phyloP scores from a whole-genome alignment of 192 early-diverging fungal species.

The Coemansia aciculifera region DNA sequence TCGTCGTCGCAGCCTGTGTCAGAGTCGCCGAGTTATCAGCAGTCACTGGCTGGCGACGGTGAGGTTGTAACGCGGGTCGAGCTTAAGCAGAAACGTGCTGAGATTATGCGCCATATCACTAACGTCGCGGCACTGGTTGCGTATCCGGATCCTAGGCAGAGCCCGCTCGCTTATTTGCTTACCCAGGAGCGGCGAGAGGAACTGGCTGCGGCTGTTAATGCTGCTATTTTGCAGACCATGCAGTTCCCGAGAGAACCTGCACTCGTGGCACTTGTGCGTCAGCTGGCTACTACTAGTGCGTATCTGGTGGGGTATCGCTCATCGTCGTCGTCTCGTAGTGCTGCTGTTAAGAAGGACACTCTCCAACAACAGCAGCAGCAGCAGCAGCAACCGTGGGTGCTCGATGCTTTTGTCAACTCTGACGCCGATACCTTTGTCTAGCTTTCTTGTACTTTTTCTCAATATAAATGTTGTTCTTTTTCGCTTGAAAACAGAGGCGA shows the following conservation, averaged over 20 bases:
- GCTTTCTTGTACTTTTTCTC: constrained; percentile 4
- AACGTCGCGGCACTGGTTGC: constrained; percentile 44
- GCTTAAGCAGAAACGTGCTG: constrained; percentile 32
- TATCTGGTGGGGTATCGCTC: constrained; percentile 36
- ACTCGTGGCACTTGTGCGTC: constrained; percentile 35
- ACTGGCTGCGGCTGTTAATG: constrained; percentile 34
- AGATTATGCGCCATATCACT: constrained; percentile 49
- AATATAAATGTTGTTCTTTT: too few species aligned
- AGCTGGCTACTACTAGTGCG: constrained; percentile 42
- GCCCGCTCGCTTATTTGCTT: constrained; percentile 35
- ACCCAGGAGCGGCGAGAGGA: constrained; percentile 29
- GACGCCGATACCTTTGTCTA: constrained; percentile 19
- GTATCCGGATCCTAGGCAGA: constrained; percentile 38
- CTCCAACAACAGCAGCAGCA: background rate
- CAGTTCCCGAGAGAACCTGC: constrained; percentile 38
- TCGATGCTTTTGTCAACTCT: constrained; percentile 47
- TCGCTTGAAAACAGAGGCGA: too few species aligned
- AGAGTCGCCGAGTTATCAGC: too few species aligned
- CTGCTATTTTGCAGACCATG: constrained; percentile 33
- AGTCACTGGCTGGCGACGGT: background rate
- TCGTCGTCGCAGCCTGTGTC: background rate
- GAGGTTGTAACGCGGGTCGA: constrained; percentile 34
- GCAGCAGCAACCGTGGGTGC: constrained; percentile 31
- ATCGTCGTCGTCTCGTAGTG: constrained; percentile 3
- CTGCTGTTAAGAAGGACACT: background rate